Evolutionary conservation across 2,329 filamentous ascomycete genomes (phyloP), one percentile per base, ranked within the genome.

Genomic region (Penicillium sp.): DNA sequence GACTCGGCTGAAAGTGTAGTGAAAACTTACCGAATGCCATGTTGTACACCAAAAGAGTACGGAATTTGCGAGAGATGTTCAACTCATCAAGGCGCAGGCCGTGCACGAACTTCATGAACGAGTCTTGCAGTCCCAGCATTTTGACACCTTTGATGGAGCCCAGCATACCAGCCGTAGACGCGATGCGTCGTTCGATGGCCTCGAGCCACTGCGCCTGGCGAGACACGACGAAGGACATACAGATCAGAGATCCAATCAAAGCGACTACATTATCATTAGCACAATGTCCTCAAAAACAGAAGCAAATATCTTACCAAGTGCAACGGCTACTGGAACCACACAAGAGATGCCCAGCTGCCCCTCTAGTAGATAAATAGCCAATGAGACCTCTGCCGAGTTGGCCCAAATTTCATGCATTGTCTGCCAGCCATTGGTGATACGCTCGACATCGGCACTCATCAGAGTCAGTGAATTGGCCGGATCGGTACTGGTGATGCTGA

Each of bases 101-200:
- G 33, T 70, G 63, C 2, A 71, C 54, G 8, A 55, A 58, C 6
- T 52, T 57, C 39, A 62, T 58, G 8, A 72, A 45, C 3, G 62
- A 62, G 9, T 66, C 55, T 22, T 64, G 67, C 6, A 76, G 49
- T 0, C 72, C 73, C 0, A 69, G 61, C 37, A 75, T 66, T 45
- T 74, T 76, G 38, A 75, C 62, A 12, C 66, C 68, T 45, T 73
- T 75, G 59, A 76, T 74, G 12, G 66, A 68, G 3, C 63, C 65
- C 0, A 76, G 57, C 46, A 73, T 68, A 3, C 64, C 63, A 4
- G 69, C 61, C 0, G 72, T 76, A 11, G 67, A 65, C 4, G 65
- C 68, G 13, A 76, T 68, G 2, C 73, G 67, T 16, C 59, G 59
- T 47, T 76, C 65, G 11, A 74, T 72, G 7, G 71, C 71, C 30